Conservation (phyloP, 495 filamentous ascomycete species). For the Sordaria brevicollis region DNA sequence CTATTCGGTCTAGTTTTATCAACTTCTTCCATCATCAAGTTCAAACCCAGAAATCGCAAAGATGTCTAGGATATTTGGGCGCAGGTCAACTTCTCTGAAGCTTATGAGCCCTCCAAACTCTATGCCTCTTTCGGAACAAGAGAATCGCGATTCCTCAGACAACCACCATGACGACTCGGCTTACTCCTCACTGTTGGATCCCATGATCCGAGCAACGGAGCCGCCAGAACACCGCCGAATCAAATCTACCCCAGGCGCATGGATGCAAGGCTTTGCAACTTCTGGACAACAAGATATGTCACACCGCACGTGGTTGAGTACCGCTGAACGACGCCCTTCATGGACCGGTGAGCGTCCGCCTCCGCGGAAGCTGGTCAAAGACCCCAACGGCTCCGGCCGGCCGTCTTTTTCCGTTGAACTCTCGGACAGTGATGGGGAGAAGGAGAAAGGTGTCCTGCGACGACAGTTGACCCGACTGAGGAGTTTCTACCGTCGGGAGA, state of each 20-base stretch:
- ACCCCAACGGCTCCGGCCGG: conserved; percentile 15
- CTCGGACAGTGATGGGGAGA: conserved; percentile 15
- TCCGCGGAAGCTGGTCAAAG: conserved; percentile 20
- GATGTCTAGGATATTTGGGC: not conserved
- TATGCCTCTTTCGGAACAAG: not conserved
- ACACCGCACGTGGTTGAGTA: conserved; percentile 11
- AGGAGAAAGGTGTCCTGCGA: conserved; percentile 15
- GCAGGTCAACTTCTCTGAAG: not conserved
- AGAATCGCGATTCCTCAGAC: not conserved
- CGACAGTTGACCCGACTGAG: conserved; percentile 17
- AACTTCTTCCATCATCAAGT: not conserved
- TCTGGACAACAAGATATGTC: not conserved
- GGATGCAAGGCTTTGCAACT: not conserved
- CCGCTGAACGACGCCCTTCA: conserved; percentile 9
- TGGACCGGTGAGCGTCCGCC: conserved; percentile 15
- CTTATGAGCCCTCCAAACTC: not conserved
- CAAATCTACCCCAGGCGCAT: conserved; percentile 1
- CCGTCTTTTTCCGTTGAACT: conserved; percentile 18
- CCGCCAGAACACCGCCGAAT: not conserved
- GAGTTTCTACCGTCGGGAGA: conserved; percentile 14
- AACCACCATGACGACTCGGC: conserved; percentile 8
- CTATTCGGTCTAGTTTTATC: not conserved
- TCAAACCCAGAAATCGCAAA: not conserved
- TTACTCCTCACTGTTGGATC: conserved; percentile 20
- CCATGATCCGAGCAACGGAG: not conserved